Evolutionary conservation across 352 stramenopile genomes (phyloP), one percentile per base, ranked within the genome.

Genomic region (Phytophthora tubulina): DNA sequence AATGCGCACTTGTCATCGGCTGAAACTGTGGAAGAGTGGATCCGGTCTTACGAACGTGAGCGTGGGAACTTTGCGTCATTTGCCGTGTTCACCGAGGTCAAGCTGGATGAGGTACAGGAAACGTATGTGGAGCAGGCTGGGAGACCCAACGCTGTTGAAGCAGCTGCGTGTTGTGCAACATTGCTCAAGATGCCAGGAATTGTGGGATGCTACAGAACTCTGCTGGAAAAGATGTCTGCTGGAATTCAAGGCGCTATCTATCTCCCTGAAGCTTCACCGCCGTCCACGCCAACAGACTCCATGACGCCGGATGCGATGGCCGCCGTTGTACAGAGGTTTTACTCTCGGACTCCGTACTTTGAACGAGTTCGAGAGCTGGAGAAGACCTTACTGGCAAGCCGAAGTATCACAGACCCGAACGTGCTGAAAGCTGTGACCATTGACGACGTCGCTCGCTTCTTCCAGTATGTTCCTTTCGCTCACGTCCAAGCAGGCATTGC

Each of bases 101-200:
- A 95, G 56, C 63, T 95, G 14, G 85, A 95, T 33, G 78, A 94
- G 32, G 85, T 95, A n/a, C 78, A 87, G 31, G 81, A 84, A 46
- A 70, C 70, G 31, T 91, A 89, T 45, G 72, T 85, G 27, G 49
- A 55, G 2, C 66, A 85, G 3, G 74, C 78, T 3, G 85, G 82
- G 3, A 76, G 86, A 8, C 88, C 88, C 0, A 93, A 92, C 55
- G 81, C 85, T 0, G 79, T 95, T 13, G 86, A 95, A 59, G 84
- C 80, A 36, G 88, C 88, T 2, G 86, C 85, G 1, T 94, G 86
- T 53, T 93, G 87, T 60, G 88, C 88, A 8, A 93, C 85, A 31
- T 72, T 95, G 41, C 63, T 91, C 17, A 93, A 94, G 50, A 92
- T 95, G 73, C 86, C 88, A 13, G 88, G 88, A 0, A 88, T 95